Evolutionary conservation across 1,139 yeast genomes (phyloP).

Genomic region (Yamadazyma songkhlaensis): DNA sequence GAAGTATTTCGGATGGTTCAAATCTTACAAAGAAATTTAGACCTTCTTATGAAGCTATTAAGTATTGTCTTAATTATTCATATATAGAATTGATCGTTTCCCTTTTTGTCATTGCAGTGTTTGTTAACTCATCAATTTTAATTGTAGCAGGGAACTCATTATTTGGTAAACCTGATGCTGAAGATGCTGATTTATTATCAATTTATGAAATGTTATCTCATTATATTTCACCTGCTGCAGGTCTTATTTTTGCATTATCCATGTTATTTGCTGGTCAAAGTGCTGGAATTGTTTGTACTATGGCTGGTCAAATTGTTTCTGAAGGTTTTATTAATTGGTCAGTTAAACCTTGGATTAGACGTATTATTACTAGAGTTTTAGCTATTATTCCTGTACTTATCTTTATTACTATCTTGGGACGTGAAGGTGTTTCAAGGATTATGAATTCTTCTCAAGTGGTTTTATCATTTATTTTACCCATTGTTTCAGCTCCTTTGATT

Average conservation of each 20-base stretch:
- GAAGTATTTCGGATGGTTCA: conserved; percentile 37
- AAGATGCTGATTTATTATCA: conserved; percentile 72
- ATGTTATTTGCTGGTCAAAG: conserved; percentile 76
- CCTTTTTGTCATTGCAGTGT: conserved; percentile 66
- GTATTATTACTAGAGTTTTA: conserved; percentile 66
- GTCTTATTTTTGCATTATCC: conserved; percentile 70
- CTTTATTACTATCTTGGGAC: conserved; percentile 61
- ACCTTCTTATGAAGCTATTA: conserved; percentile 66
- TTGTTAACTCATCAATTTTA: conserved; percentile 71
- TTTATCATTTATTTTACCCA: conserved; percentile 64
- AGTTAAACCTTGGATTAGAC: conserved; percentile 68
- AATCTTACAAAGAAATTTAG: conserved; percentile 40
- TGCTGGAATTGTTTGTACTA: conserved; percentile 84
- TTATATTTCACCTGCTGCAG: conserved; percentile 68
- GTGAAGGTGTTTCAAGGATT: conserved; percentile 66
- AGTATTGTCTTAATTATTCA: conserved; percentile 62
- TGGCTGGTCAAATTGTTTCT: conserved; percentile 82
- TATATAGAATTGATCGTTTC: conserved; percentile 65
- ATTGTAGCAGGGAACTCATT: conserved; percentile 74
- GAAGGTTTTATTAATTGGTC: conserved; percentile 83
- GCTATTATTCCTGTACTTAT: conserved; percentile 72
- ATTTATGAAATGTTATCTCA: conserved; percentile 61
- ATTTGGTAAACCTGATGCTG: conserved; percentile 57
- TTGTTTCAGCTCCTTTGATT: conserved; percentile 72
- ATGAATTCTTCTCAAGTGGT: conserved; percentile 76